These are phyloP conservation scores for Umbellularia californica DNA, from an alignment of 164 flowering plant genomes.

Conservation along the genomic window DNA sequence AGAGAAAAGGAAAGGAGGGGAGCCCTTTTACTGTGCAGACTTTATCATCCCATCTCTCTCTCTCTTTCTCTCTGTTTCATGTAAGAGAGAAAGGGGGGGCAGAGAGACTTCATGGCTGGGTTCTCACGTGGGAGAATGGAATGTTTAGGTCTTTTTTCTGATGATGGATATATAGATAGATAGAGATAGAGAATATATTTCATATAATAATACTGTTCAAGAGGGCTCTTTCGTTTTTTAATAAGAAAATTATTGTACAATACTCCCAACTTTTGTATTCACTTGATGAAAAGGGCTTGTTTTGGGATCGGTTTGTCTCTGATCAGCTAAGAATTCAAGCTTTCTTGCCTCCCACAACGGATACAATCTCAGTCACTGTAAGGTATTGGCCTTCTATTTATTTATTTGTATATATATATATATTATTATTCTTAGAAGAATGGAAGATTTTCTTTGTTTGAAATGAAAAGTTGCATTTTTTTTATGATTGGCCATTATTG, in stretches of 20 bases:
- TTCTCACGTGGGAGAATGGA: slow-evolving; percentile 8
- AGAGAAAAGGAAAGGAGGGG: not conserved
- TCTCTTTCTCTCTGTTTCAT: not conserved
- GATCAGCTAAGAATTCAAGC: slow-evolving; percentile 32
- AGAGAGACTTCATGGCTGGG: not conserved
- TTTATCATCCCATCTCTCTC: not conserved
- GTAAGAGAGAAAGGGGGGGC: not conserved
- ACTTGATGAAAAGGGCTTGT: slow-evolving; percentile 20
- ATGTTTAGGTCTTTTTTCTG: slow-evolving; percentile 5
- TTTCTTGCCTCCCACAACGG: slow-evolving; percentile 50
- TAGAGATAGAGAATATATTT: not conserved
- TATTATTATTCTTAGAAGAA: not conserved
- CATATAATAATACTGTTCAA: not conserved
- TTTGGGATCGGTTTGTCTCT: slow-evolving; percentile 51
- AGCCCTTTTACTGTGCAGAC: not conserved
- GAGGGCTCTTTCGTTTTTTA: not conserved
- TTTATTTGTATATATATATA: not conserved
- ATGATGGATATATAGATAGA: slow-evolving; percentile 3
- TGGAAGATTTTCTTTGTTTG: not conserved
- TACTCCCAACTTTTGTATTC: slow-evolving; percentile 15
- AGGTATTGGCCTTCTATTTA: slow-evolving; percentile 2
- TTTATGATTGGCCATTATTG: not conserved
- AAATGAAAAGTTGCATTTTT: not conserved
- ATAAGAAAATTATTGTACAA: slow-evolving; percentile 12
- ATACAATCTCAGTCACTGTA: slow-evolving; percentile 21